A percentile compares a stretch with the other conserved stretches of the same genome.
Evolutionary conservation across 345 rosid species (phyloP).

Genomic region (Psidium friedrichsthalianum): DNA sequence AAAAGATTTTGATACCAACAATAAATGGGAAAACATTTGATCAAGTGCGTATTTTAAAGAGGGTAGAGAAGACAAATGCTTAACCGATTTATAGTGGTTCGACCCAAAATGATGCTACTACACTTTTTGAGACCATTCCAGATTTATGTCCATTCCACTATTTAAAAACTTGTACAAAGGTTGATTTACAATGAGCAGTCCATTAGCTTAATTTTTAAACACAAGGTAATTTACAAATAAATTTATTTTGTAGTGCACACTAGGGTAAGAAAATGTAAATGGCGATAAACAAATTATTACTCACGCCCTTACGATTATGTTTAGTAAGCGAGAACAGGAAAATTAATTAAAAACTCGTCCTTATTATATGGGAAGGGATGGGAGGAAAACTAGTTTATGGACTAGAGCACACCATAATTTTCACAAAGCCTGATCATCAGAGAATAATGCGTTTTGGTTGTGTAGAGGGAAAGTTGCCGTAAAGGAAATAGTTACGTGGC

Average conservation of each 20-base stretch:
- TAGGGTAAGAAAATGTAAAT: background rate
- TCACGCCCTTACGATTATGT: background rate
- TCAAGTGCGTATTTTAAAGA: too few relatives aligned
- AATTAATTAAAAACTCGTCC: background rate
- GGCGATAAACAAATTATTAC: background rate
- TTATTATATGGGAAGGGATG: too few relatives aligned
- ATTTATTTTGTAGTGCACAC: too few relatives aligned
- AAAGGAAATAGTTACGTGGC: background rate
- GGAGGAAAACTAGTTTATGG: background rate
- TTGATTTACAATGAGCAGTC: background rate
- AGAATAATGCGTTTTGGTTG: background rate
- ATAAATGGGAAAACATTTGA: too few relatives aligned
- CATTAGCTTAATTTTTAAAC: too few relatives aligned
- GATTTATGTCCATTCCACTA: too few relatives aligned
- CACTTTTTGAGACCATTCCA: too few relatives aligned
- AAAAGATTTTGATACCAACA: too few relatives aligned
- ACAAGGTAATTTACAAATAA: too few relatives aligned
- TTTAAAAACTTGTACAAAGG: background rate
- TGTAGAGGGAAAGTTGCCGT: background rate
- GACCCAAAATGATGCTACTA: too few relatives aligned
- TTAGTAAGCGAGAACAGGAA: background rate
- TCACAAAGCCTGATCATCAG: background rate
- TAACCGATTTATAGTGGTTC: too few relatives aligned
- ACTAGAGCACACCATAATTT: background rate
- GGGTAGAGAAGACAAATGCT: too few relatives aligned